A percentile compares a stretch with the other conserved stretches of the same genome.
Evolutionary conservation across 768 basidiomycete species (phyloP).

Genomic region (Saitozyma podzolica): DNA sequence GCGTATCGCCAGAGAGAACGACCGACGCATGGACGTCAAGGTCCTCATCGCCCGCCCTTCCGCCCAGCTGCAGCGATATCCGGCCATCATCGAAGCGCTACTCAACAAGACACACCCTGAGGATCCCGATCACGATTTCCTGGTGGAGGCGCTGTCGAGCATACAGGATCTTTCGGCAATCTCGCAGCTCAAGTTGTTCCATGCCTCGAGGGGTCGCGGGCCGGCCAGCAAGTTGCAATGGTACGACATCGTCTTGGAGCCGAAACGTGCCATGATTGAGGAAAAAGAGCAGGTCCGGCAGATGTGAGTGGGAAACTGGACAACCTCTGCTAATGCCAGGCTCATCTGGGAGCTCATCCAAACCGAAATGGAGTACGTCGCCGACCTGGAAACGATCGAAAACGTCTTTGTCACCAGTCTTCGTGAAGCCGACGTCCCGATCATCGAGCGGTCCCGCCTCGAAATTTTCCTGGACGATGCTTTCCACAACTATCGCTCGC

Average conservation of each 20-base stretch:
- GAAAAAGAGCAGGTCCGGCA: constrained; percentile 82
- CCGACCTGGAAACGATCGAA: constrained; percentile 83
- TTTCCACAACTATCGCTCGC: constrained; percentile 81
- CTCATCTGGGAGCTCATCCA: constrained; percentile 94
- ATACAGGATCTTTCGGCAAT: constrained; percentile 79
- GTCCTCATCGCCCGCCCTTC: constrained; percentile 75
- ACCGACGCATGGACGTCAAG: constrained; percentile 70
- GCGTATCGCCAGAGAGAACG: constrained; percentile 61
- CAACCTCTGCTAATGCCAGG: constrained; percentile 53
- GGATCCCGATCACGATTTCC: constrained; percentile 78
- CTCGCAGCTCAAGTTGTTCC: constrained; percentile 84
- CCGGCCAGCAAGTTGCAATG: constrained; percentile 80
- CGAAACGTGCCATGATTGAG: constrained; percentile 62
- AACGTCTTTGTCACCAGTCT: constrained; percentile 67
- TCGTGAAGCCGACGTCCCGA: constrained; percentile 58
- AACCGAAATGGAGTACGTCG: constrained; percentile 92
- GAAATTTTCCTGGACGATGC: constrained; percentile 86
- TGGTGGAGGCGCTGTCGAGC: constrained; percentile 77
- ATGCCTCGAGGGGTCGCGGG: constrained; percentile 81
- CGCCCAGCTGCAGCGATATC: constrained; percentile 80
- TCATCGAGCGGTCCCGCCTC: constrained; percentile 60
- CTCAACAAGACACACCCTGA: constrained; percentile 75
- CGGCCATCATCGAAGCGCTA: constrained; percentile 80
- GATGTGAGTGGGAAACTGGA: constrained; percentile 59
- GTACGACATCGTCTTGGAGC: constrained; percentile 78